Conservation (phyloP, 2,329 filamentous ascomycete genomes). For the Colletotrichum tofieldiae region DNA sequence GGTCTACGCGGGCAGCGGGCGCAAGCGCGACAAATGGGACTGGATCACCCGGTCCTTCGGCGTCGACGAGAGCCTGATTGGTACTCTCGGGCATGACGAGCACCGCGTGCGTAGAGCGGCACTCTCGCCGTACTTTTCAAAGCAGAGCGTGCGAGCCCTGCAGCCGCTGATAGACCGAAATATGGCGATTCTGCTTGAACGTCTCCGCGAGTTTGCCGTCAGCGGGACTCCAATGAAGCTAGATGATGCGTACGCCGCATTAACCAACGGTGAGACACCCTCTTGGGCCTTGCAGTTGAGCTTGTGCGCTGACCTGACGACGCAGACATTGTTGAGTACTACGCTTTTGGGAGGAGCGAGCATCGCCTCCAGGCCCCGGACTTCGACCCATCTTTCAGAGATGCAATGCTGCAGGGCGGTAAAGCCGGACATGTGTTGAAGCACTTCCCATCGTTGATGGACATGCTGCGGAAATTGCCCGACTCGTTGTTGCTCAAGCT, state of each 20-base stretch:
- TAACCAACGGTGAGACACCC: background rate
- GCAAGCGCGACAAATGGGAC: constrained; percentile 4
- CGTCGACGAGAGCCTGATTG: constrained; percentile 26
- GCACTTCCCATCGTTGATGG: constrained; percentile 3
- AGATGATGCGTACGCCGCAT: background rate
- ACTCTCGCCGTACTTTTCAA: constrained; percentile 5
- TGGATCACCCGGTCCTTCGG: constrained; percentile 32
- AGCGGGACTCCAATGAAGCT: background rate
- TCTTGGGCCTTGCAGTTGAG: too few species aligned
- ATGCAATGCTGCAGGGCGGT: background rate
- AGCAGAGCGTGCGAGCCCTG: constrained; percentile 10
- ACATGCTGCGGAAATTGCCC: background rate
- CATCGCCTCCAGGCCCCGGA: background rate
- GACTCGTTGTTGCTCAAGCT: constrained; percentile 4
- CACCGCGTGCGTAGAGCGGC: constrained; percentile 1
- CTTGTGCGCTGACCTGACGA: background rate
- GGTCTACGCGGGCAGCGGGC: background rate
- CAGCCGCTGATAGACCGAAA: background rate
- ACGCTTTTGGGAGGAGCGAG: constrained; percentile 2
- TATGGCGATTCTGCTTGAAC: background rate
- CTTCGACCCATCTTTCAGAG: constrained; percentile 5
- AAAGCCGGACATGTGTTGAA: constrained; percentile 5
- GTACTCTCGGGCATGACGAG: constrained; percentile 1
- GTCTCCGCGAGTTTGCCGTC: background rate
- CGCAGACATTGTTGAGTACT: constrained; percentile 1